A percentile compares a stretch with the other conserved stretches of the same genome.
Evolutionary conservation across 2,329 filamentous ascomycete genomes (phyloP).

Genomic region (Pseudogymnoascus sp.): DNA sequence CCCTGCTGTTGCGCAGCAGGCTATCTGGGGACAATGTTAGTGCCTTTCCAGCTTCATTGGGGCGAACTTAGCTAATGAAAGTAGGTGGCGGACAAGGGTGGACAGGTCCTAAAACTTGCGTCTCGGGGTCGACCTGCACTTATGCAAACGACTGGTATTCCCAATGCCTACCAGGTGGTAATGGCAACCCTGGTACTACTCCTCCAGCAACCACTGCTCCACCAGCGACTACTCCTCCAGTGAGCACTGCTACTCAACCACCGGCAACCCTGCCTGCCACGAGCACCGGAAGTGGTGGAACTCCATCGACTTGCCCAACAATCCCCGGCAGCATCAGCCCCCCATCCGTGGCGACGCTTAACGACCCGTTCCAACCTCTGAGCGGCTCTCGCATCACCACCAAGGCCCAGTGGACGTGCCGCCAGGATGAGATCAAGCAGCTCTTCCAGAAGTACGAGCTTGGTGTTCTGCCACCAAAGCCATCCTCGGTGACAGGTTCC

Average conservation of each 20-base stretch:
- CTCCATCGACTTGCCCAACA: not conserved
- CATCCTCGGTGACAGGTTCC: slow-evolving; percentile 39
- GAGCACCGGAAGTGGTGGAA: not conserved
- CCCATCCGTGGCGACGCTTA: slow-evolving; percentile 18
- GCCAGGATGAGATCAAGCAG: slow-evolving; percentile 40
- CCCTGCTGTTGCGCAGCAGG: not conserved
- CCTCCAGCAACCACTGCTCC: not conserved
- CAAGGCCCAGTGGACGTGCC: slow-evolving; percentile 41
- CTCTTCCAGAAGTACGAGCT: slow-evolving; percentile 44
- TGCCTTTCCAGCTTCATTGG: not conserved
- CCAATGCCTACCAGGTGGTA: slow-evolving; percentile 19
- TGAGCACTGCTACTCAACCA: not conserved
- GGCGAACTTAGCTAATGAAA: not conserved
- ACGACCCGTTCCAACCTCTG: slow-evolving; percentile 40
- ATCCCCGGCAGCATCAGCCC: slow-evolving; percentile 14
- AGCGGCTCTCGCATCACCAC: slow-evolving; percentile 37
- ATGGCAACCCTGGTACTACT: not conserved
- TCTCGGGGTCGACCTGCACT: slow-evolving; percentile 16
- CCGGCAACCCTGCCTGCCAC: not conserved
- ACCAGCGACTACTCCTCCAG: not conserved
- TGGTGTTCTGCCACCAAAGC: slow-evolving; percentile 39
- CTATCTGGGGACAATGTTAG: slow-evolving; percentile 4
- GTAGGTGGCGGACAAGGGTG: slow-evolving; percentile 13
- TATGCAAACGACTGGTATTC: slow-evolving; percentile 20
- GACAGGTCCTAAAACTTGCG: slow-evolving; percentile 19